Evolutionary conservation across 805 yeast species (phyloP).

Genomic region (Saccharomycodes ludwigii): DNA sequence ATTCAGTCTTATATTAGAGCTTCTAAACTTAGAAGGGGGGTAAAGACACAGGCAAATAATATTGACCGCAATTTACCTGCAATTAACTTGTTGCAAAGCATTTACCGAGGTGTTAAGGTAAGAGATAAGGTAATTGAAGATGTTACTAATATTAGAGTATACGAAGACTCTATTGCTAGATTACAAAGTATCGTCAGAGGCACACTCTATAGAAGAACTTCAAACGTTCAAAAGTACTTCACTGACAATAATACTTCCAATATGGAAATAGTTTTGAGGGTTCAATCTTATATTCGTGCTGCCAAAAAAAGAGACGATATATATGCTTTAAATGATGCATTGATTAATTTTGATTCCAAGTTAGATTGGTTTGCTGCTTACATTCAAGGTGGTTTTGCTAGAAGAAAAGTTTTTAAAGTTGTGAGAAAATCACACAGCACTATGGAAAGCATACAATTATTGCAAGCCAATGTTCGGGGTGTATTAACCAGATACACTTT

Average conservation of each 20-base stretch:
- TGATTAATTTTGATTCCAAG: not conserved
- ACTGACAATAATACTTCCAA: constrained; percentile 3
- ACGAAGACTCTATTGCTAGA: constrained; percentile 13
- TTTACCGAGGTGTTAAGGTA: constrained; percentile 33
- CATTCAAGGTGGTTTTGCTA: constrained; percentile 30
- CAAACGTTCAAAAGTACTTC: constrained; percentile 2
- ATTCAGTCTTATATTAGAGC: constrained; percentile 46
- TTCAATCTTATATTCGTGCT: constrained; percentile 20
- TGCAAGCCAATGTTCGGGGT: constrained; percentile 57
- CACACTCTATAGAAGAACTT: constrained; percentile 21
- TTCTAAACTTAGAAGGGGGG: constrained; percentile 17
- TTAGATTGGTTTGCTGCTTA: not conserved
- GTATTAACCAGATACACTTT: constrained; percentile 42
- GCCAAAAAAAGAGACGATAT: constrained; percentile 4
- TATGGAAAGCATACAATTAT: constrained; percentile 20
- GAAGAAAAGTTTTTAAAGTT: constrained; percentile 30
- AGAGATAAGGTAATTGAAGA: constrained; percentile 12
- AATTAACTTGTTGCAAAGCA: constrained; percentile 35
- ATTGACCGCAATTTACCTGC: constrained; percentile 1
- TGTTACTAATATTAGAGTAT: constrained; percentile 2
- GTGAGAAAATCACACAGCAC: constrained; percentile 11
- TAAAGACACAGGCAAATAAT: not conserved
- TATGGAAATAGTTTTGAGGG: constrained; percentile 12
- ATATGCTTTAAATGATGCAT: constrained; percentile 24
- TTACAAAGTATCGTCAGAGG: constrained; percentile 33